Evolutionary conservation across 495 filamentous ascomycete species (phyloP).

Genomic region (Neurospora sp.): DNA sequence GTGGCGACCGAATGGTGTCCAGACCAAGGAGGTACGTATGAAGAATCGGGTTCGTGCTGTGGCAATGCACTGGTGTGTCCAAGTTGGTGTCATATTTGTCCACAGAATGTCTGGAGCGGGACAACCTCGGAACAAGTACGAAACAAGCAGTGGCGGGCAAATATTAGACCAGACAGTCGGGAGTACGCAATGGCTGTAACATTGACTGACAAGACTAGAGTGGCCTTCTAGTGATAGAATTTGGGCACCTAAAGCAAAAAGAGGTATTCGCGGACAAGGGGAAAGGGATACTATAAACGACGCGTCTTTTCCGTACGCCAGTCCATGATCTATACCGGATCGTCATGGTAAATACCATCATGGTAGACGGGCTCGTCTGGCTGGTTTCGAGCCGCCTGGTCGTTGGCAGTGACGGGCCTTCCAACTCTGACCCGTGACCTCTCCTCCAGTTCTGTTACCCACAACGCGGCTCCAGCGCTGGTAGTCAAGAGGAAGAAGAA

Average conservation of each 20-base stretch:
- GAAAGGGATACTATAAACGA: neutral
- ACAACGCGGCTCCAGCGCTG: constrained; percentile 70
- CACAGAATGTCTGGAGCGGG: neutral
- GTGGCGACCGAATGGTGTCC: neutral
- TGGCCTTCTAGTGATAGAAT: neutral
- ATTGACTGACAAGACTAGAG: neutral
- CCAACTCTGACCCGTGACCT: constrained; percentile 17
- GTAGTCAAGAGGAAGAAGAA: constrained; percentile 82
- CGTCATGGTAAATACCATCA: constrained; percentile 17
- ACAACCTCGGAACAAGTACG: neutral
- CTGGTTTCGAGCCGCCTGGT: constrained; percentile 6
- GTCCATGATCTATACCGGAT: constrained; percentile 9
- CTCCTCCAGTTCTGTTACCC: constrained; percentile 54
- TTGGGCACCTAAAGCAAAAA: neutral
- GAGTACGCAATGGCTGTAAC: neutral
- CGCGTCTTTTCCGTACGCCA: neutral
- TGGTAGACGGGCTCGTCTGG: constrained; percentile 18
- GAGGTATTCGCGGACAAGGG: neutral
- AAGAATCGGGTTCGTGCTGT: neutral
- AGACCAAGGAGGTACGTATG: neutral
- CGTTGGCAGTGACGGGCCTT: constrained; percentile 8
- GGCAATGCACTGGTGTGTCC: neutral
- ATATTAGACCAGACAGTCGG: neutral
- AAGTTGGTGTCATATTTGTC: neutral
- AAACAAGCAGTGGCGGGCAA: neutral